Evolutionary conservation across 2,329 filamentous ascomycete species (phyloP).

Genomic region (Epichloe hybrida): DNA sequence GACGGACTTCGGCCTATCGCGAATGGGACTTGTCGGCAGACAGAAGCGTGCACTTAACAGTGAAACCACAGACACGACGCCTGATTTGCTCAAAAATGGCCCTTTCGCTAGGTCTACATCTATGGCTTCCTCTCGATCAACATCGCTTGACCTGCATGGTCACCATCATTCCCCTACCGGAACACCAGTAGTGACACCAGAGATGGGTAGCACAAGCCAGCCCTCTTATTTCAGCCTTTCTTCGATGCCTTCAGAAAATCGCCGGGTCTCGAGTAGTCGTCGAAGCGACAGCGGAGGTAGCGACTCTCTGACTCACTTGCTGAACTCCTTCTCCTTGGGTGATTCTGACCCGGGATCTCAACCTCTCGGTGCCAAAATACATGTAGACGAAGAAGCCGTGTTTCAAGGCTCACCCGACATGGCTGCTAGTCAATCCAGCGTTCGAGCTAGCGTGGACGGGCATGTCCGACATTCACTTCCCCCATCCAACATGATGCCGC

Average conservation of each 20-base stretch:
- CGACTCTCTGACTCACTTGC: slow-evolving; percentile 70
- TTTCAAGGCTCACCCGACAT: slow-evolving; percentile 67
- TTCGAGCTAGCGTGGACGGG: slow-evolving; percentile 20
- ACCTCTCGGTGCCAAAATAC: slow-evolving; percentile 37
- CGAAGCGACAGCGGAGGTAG: slow-evolving; percentile 89
- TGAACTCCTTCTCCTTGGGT: slow-evolving; percentile 63
- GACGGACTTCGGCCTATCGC: slow-evolving; percentile 91
- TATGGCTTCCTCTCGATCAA: slow-evolving; percentile 77
- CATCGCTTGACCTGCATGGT: slow-evolving; percentile 79
- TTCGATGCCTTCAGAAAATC: slow-evolving; percentile 38
- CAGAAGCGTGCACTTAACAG: slow-evolving; percentile 85
- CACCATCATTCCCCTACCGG: slow-evolving; percentile 61
- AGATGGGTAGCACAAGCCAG: slow-evolving; percentile 51
- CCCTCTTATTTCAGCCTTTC: slow-evolving; percentile 86
- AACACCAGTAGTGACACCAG: slow-evolving; percentile 77
- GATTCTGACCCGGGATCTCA: slow-evolving; percentile 36
- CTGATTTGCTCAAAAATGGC: slow-evolving; percentile 83
- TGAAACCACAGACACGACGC: slow-evolving; percentile 65
- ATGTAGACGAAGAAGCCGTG: slow-evolving; percentile 62
- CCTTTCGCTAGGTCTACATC: slow-evolving; percentile 80
- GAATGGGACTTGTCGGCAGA: slow-evolving; percentile 92
- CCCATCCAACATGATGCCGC: slow-evolving; percentile 64
- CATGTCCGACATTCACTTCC: slow-evolving; percentile 21
- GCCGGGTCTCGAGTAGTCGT: slow-evolving; percentile 58
- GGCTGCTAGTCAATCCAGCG: slow-evolving; percentile 27